These are phyloP conservation scores for Phytophthora cryptogea DNA, from an alignment of 352 stramenopile species.

Conservation along the genomic window DNA sequence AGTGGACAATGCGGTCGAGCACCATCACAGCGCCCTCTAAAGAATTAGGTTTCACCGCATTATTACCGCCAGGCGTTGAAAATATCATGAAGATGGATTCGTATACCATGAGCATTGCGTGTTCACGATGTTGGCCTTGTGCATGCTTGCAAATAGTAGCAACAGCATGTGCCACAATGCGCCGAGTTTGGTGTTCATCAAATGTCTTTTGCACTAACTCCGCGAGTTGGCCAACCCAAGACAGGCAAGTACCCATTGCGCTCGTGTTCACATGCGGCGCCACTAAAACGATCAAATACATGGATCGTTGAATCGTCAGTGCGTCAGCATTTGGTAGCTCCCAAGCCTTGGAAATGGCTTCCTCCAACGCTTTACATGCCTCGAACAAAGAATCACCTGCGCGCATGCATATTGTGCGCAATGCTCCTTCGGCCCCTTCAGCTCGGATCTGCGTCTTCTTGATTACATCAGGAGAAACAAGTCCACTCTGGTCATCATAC, in stretches of 20 bases:
- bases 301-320: constrained; percentile 49
- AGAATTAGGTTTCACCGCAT: constrained; percentile 12
- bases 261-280: constrained; percentile 33
- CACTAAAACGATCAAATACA: constrained; percentile 54
- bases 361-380: constrained; percentile 39
- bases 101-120: constrained; percentile 60
- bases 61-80: constrained; percentile 1
- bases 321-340: constrained; percentile 23
- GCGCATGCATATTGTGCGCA: constrained; percentile 46
- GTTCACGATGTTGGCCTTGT: constrained; percentile 27
- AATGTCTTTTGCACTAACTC: constrained; percentile 33
- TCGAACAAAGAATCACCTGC: constrained; percentile 42
- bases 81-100: constrained; percentile 49
- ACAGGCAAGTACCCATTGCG: constrained; percentile 38
- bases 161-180: constrained; percentile 45
- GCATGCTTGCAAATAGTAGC: constrained; percentile 52
- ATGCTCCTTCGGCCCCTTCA: constrained; percentile 43
- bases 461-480: constrained; percentile 24
- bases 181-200: constrained; percentile 29
- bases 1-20: constrained; percentile 52
- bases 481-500: constrained; percentile 1
- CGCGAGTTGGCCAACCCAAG: constrained; percentile 49
- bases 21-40: constrained; percentile 59
- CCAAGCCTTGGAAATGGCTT: constrained; percentile 47
- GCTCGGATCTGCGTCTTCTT: constrained; percentile 47